Base-by-base conservation (phyloP, 257 asterid species). In the Schizonepeta tenuifolia region DNA sequence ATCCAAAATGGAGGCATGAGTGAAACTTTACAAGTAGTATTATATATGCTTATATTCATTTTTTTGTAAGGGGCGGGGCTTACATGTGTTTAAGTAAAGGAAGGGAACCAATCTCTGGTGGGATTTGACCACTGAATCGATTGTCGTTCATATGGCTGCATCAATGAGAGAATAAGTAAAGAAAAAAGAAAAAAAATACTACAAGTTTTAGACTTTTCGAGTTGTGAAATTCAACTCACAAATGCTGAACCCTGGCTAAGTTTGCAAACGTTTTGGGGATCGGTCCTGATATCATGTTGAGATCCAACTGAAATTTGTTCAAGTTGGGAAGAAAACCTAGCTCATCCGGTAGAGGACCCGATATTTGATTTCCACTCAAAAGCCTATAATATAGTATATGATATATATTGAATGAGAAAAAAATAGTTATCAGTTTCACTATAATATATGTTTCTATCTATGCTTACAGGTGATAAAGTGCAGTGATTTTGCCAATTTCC, bases 101-200 rank as follows among this genome's bases (percentile, higher is more conserved):
- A 65, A 85, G 89, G 33, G 28, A 17, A 7, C 76, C 31, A 21
- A 85, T 70, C 76, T 85, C 89, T 1, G 80, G 76, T 33, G 89
- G 89, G 44, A 85, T 46, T 83, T 85, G 89, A 47, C 89, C 87
- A 20, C 81, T 80, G 76, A 85, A 70, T 6, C 3, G 64, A 28
- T 85, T 85, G 81, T 85, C 21, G 77, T 85, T 85, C 89, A 85
- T 85, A 82, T 85, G 89, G 81, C 87, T 85, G 38, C 49, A 81
- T 51, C 43, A 43, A 43, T 41, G 21, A 24, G 2, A 53, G 7
- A 26, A 9, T 73, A 17, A 61, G 40, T 26, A 46, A 9, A 38
- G 18, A 5, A 9, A 14, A 7, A 40, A 21, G 5, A 3, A 20
- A 24, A 24, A 2, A 24, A 24, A 24, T 1, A 24, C 2, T 4